Conservation (phyloP, 805 yeast genomes). For the Kodamaea leandrae region DNA sequence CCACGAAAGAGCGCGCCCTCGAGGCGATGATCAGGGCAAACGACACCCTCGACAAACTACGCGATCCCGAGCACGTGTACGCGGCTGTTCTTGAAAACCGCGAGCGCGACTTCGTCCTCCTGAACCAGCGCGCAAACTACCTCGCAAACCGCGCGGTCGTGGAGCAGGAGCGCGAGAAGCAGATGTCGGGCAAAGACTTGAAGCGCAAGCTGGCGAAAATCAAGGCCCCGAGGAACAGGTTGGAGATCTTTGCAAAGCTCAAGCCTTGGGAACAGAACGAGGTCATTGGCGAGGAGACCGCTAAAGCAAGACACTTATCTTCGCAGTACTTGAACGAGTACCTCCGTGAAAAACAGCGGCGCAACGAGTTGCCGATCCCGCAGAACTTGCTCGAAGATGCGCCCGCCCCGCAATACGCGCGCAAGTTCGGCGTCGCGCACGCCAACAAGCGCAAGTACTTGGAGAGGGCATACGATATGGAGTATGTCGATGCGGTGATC, state of each 20-base stretch:
- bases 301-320: constrained; percentile 15
- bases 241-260: constrained; percentile 7
- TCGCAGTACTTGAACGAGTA: constrained; percentile 24
- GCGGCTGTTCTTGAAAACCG: constrained; percentile 5
- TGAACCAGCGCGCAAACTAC: constrained; percentile 17
- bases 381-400: constrained; percentile 23
- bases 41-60: constrained; percentile 1
- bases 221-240: constrained; percentile 2
- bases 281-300: constrained; percentile 14
- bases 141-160: constrained; percentile 10
- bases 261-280: constrained; percentile 12
- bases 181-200: constrained; percentile 5
- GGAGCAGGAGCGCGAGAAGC: constrained; percentile 12
- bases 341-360: constrained; percentile 27
- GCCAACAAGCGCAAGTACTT: constrained; percentile 17
- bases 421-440: constrained; percentile 20
- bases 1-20: background rate
- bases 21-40: constrained; percentile 4
- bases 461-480: constrained; percentile 28
- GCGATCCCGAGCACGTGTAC: background rate
- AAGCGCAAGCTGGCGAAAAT: constrained; percentile 7
- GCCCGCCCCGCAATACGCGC: constrained; percentile 8
- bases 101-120: constrained; percentile 7
- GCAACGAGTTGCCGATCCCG: constrained; percentile 31
- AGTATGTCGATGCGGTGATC: constrained; percentile 29